Evolutionary conservation across 495 filamentous ascomycete genomes (phyloP), one percentile per base, ranked within the genome.

Genomic region (Elaphomyces granulatus): DNA sequence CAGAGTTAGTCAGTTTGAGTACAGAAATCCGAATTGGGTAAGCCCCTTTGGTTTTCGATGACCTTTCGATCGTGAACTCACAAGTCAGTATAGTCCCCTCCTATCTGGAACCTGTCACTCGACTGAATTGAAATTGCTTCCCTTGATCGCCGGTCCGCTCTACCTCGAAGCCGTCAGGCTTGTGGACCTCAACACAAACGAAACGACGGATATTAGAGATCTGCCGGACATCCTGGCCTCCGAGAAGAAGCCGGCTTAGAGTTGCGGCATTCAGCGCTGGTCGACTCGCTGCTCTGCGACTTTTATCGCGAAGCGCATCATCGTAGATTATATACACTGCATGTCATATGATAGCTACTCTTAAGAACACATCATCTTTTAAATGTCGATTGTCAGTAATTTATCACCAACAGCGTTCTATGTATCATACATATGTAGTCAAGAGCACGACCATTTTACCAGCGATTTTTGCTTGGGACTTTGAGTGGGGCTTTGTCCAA

Each of bases 21-120:
- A 80, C 84, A 3, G 85, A 94, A 59, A 69, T 88, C 38, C 69
- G 83, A 23, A 69, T 94, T 35, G 88, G 90, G 74, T 81, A 60
- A 58, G 72, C 64, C 34, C 12, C 18, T 28, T 32, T 19, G n/a
- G 17, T 17, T 15, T 15, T 7, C 20, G 16, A 41, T 16, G 8
- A 18, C 6, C 4, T 21, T 9, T 1, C 8, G 3, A 38, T 16
- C 9, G 10, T 33, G 16, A 31, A 33, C 47, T 47, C 37, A 53
- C 32, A 37, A 35, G 4, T 34, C 15, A 42, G 26, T 28, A 39
- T 41, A 82, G 78, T 0, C 84, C 85, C 32, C 60, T 73, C 77
- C 37, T 76, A 66, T 52, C 87, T 8, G 77, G 74, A 8, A 84
- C 82, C 0, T 94, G 87, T 45, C 81, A 85, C 45, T 77, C 79